Percentiles rank a stretch among this genome's conserved stretches.
Evolutionary conservation across 305 asterid genomes (phyloP).

Genomic region (Solanum aculeatissimum): DNA sequence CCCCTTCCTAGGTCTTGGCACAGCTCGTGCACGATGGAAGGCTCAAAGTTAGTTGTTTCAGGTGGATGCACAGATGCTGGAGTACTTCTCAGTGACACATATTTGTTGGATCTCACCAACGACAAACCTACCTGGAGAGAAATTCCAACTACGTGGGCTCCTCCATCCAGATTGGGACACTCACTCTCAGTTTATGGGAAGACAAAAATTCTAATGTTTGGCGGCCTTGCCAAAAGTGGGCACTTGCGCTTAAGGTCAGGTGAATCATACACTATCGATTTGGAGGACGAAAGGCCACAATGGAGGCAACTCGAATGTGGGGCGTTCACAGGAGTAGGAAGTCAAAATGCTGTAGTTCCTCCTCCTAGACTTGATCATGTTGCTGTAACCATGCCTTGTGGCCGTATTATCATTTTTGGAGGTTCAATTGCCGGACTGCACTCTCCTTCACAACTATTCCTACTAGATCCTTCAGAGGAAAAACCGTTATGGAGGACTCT

Average conservation of each 20-base stretch:
- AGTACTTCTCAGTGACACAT: conserved; percentile 71
- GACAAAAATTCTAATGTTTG: conserved; percentile 74
- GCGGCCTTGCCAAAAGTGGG: conserved; percentile 88
- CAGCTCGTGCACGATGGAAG: conserved; percentile 90
- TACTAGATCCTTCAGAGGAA: conserved; percentile 80
- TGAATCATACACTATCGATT: conserved; percentile 74
- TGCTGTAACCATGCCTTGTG: conserved; percentile 91
- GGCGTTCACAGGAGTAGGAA: conserved; percentile 46
- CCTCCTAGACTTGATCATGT: conserved; percentile 92
- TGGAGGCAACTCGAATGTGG: conserved; percentile 86
- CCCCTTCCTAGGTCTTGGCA: conserved; percentile 94
- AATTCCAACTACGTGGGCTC: conserved; percentile 63
- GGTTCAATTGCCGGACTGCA: conserved; percentile 88
- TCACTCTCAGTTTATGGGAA: conserved; percentile 78
- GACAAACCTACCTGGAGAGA: conserved; percentile 77
- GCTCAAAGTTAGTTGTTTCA: conserved; percentile 77
- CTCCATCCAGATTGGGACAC: conserved; percentile 82
- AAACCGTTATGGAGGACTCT: conserved; percentile 87
- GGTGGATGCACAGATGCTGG: conserved; percentile 98
- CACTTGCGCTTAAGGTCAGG: conserved; percentile 82
- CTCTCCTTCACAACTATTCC: conserved; percentile 81
- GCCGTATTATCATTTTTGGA: conserved; percentile 76
- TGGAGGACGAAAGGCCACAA: conserved; percentile 57
- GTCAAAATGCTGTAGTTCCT: conserved; percentile 64
- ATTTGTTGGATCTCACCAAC: conserved; percentile 55